A percentile compares a stretch with the other conserved stretches of the same genome.
Conservation (phyloP, 2,329 filamentous ascomycete genomes). For the Pseudogymnoascus sp. region DNA sequence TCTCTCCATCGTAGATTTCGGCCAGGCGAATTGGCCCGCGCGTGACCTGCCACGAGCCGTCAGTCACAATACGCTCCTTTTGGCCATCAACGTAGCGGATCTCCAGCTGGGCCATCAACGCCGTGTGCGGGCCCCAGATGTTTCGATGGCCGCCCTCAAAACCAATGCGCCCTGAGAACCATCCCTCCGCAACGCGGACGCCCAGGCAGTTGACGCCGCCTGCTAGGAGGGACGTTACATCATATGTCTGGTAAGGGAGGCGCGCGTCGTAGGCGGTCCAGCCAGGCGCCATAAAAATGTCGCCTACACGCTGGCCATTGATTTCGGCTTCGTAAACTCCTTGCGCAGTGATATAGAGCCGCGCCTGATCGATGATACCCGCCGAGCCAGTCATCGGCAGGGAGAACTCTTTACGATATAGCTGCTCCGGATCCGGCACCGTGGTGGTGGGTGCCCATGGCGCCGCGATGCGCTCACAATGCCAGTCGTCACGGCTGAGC, state of each 20-base stretch:
- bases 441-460: too few relatives aligned
- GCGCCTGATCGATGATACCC: conserved; percentile 22
- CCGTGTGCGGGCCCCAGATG: conserved; percentile 35
- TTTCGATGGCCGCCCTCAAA: conserved; percentile 28
- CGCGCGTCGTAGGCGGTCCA: conserved; percentile 41
- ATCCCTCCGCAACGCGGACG: conserved; percentile 41
- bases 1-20: conserved; percentile 47
- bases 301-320: conserved; percentile 28
- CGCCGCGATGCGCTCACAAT: too few relatives aligned
- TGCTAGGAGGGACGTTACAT: conserved; percentile 38
- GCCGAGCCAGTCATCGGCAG: too few relatives aligned
- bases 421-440: too few relatives aligned
- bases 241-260: conserved; percentile 46
- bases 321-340: conserved; percentile 32
- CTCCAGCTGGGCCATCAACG: conserved; percentile 34
- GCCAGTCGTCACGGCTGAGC: conserved; percentile 29
- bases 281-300: conserved; percentile 33
- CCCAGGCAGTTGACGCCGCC: conserved; percentile 34
- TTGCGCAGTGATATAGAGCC: conserved; percentile 31
- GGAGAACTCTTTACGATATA: too few relatives aligned
- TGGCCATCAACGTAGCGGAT: conserved; percentile 30
- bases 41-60: conserved; percentile 33
- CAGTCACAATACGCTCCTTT: conserved; percentile 28
- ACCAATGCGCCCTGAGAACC: conserved; percentile 38
- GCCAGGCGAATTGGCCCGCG: conserved; percentile 30